Evolutionary conservation across 352 stramenopile species (phyloP), one percentile per base, ranked within the genome.

Genomic region (Phytophthora litchii): DNA sequence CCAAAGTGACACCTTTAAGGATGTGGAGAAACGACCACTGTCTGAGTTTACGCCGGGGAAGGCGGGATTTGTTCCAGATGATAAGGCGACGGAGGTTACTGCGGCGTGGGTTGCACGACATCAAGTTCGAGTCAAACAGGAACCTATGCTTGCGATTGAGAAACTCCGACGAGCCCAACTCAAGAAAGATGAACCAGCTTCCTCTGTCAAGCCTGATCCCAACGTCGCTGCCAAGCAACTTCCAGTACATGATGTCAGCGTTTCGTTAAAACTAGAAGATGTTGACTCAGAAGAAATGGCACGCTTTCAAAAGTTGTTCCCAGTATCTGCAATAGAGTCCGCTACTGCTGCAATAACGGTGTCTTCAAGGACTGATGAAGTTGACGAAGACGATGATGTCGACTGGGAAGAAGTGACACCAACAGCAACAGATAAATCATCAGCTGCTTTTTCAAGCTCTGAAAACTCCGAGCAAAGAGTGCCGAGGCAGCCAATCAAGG

Each of bases 211-310:
- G 17, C 34, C 37, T 45, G 1, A 12, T 36, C 1, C 34, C 4
- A 48, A 17, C 7, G 49, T 17, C 47, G 21, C 34, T 35, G 20
- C 13, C 14, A 47, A 37, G 17, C 34, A 51, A 32, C 27, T 36
- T 13, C 14, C 34, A 46, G n/a, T 44, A 27, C 41, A 45, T 35
- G 51, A 65, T 29, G 48, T 89, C 5, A 76, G 55, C 11, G 74
- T 89, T 36, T 63, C 71, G 6, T 66, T 89, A 54, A 83, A 86
- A 14, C 25, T 55, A 21, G 75, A 84, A 8, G 78, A 89, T 9
- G 21, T 76, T 5, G 53, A 65, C 13, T 37, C 32, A 7, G 43
- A 70, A 44, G 38, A 61, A 10, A 66, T 72, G 32, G 25, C 25
- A 16, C 23, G 62, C 60, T 52, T 69, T 54, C 43, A 58, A 67